Evolutionary conservation across 306 rosid genomes (phyloP), one percentile per base, ranked within the genome.

Genomic region (Begonia masoniana): DNA sequence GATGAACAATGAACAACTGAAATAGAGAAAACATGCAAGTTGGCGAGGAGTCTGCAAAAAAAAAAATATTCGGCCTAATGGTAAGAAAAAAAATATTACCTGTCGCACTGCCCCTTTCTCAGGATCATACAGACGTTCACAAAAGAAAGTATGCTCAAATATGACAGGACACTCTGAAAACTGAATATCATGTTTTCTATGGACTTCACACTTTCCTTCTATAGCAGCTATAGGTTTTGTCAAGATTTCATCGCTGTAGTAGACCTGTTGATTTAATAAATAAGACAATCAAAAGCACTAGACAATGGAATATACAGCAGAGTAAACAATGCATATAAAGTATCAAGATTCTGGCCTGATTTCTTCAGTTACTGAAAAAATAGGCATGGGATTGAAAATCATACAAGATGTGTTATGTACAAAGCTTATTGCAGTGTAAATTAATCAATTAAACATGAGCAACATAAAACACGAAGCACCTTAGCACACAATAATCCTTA

Each of bases 131-230:
- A 78, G 45, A 61, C 47, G 69, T 52, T 78, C 79, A 41, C 83
- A 78, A 53, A 78, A 74, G 77, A 78, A 74, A 43, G 60, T 43
- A 55, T 74, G 80, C 64, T 74, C 72, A 21, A 74, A 78, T 13
- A 68, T 64, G 56, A 46, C 69, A 16, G 74, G 70, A 49, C 52
- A 58, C 50, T 60, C 59, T 17, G 64, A 62, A 15, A 5, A 52
- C 39, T 60, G 77, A 63, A 70, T 42, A 70, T 78, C 83, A 50
- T 19, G 60, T 72, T 54, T 74, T 63, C 68, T 74, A 51, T 76
- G 51, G 47, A 78, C 72, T 70, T 78, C 83, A 64, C 83, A 78
- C 59, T 65, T 78, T 19, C 75, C 75, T 64, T 74, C 75, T 15
- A 74, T 61, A 47, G 43, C 47, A 47, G 54, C 63, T 45, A 74